Evolutionary conservation across 2,329 filamentous ascomycete genomes (phyloP).

Genomic region (Lojkania enalia): DNA sequence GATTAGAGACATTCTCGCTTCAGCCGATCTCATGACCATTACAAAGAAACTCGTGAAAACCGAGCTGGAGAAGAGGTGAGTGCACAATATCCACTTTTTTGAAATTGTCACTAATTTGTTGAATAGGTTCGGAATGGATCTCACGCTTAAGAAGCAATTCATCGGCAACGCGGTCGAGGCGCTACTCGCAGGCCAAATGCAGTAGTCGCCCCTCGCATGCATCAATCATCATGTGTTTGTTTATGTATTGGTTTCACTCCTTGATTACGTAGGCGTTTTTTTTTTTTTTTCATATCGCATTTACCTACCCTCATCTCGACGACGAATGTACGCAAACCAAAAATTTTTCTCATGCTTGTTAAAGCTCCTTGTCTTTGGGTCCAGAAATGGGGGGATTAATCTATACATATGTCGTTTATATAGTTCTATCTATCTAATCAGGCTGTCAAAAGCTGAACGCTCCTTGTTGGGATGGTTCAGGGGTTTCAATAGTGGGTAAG

Average conservation of each 20-base stretch:
- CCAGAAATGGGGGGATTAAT: not conserved
- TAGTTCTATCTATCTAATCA: conserved; percentile 9
- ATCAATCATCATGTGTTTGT: not conserved
- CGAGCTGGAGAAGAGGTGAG: conserved; percentile 78
- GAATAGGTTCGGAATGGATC: conserved; percentile 71
- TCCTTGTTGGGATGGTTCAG: not conserved
- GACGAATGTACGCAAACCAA: conserved; percentile 11
- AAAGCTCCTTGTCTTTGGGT: conserved; percentile 1
- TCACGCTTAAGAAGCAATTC: conserved; percentile 88
- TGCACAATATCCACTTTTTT: conserved; percentile 1
- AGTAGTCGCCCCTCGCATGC: conserved; percentile 16
- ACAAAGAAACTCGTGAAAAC: conserved; percentile 98
- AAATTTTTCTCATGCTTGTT: conserved; percentile 7
- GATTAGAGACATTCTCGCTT: conserved; percentile 90
- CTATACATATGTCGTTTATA: no score
- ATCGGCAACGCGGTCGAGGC: conserved; percentile 59
- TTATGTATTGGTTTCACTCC: no score
- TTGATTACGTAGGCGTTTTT: no score
- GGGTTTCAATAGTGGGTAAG: not conserved
- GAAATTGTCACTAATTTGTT: conserved; percentile 19
- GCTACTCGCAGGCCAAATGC: conserved; percentile 26
- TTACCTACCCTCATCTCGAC: not conserved
- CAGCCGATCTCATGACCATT: conserved; percentile 93
- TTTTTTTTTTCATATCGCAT: not conserved
- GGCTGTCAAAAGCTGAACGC: conserved; percentile 4